Evolutionary conservation across 805 yeast genomes (phyloP), one percentile per base, ranked within the genome.

Genomic region (Yarrowia sp.): DNA sequence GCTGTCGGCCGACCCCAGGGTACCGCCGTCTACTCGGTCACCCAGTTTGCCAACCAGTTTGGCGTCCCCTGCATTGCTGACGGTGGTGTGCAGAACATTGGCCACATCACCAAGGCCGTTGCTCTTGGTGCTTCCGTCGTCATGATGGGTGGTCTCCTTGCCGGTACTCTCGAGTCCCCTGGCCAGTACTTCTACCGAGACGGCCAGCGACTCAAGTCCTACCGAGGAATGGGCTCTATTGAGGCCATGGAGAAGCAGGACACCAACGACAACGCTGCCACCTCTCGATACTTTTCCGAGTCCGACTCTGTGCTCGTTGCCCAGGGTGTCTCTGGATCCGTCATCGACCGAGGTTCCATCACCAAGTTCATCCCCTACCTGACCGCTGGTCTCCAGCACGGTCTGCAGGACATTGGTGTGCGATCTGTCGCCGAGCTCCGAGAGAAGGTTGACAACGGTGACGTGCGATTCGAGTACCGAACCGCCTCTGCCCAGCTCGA

Each of bases 1-100:
- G 99, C 99, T 62, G 96, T 97, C 81, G 99, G 99, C 81, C 92
- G 99, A 84, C 99, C 99, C 67, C 99, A 95, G 83, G 99, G 98
- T 81, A 92, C 98, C 70, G 99, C 99, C 67, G 98, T 95, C 64
- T 92, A 85, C 83, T 88, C 86, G 70, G 99, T 95, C 65, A 83
- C 95, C 69, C 92, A 93, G 81, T 92, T 95, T 76, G 96, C 98
- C 70, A 88, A 87, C 79, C 84, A 86, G 77, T 95, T 93, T 76
- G 99, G 99, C 77, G 96, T 95, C 70, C 98, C 99, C 76, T 90
- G 97, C 80, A 92, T 95, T 72, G 99, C 99, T 70, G 99, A 95
- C 77, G 99, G 99, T 84, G 99, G 99, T 86, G 87, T 95, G 74
- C 93, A 92, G 79, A 95, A 95, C 84, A 92, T 95, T 81, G 99